Base-by-base conservation (phyloP, 108 stramenopile species). In the Fistulifera pelliculosa region DNA sequence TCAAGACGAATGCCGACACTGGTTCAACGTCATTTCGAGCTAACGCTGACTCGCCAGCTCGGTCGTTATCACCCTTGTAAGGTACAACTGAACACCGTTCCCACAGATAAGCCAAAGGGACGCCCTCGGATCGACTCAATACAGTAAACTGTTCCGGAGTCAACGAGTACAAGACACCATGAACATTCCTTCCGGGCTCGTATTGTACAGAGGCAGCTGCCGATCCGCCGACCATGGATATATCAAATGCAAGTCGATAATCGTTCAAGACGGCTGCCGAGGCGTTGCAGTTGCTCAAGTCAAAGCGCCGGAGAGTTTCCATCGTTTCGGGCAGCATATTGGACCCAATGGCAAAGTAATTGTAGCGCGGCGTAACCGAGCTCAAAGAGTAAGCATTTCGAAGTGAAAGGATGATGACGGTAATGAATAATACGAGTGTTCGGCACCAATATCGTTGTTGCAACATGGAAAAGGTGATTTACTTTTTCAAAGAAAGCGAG, bases 301-400 rank as follows among this genome's bases (percentile, higher is more conserved):
- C 38, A 16, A 84, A 28, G 11, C 70, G 51, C 0, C 87, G 65
- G 10, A 89, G 48, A 21, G 72, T 57, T 24, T 42, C 69, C 87
- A 89, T 89, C 54, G 87, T 89, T 17, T 72, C 68, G 2, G 68
- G 61, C 10, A 64, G 21, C 64, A 83, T 75, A 59, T 89, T 89
- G 26, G 79, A 80, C 13, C 87, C 87, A 58, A 54, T 85, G 5
- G 80, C 82, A 61, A 89, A 89, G 51, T 89, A 89, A 38, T 76
- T 69, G 71, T 73, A 70, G 47, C 44, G 16, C 4, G 44, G 21
- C 4, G 44, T 6, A 45, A 11, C 7, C 31, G 31, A 35, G 31
- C 31, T 35, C 6, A 35, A 35, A 3, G 31, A 35, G 8, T 3
- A 6, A 8, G 31, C 31, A 35, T 8, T 8, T 35, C 31, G 3